Evolutionary conservation across 306 rosid genomes (phyloP).

Genomic region (Senna siamea): DNA sequence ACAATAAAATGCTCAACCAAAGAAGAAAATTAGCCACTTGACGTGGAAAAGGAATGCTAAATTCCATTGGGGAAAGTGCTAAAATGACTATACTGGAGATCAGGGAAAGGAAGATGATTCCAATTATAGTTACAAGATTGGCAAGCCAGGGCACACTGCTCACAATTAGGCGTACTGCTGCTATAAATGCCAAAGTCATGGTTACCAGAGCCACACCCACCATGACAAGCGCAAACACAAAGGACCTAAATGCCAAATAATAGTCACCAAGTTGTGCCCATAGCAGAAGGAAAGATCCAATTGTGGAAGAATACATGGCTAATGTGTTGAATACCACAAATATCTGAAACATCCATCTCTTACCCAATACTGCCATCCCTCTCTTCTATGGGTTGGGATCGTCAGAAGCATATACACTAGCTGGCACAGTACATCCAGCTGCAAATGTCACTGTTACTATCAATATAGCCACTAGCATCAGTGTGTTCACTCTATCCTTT

Average conservation of each 20-base stretch:
- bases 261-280: no score
- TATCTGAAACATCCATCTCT: not conserved
- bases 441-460: no score
- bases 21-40: no score
- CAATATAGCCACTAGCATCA: no score
- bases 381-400: not conserved
- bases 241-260: not conserved
- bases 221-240: not conserved
- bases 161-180: constrained; percentile 25
- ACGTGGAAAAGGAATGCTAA: no score
- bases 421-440: no score
- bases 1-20: no score
- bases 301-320: not conserved
- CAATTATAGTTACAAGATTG: not conserved
- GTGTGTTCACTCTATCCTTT: no score
- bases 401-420: no score
- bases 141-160: constrained; percentile 1
- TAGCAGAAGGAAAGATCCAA: no score
- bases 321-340: not conserved
- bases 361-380: not conserved
- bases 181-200: constrained; percentile 15
- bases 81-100: no score
- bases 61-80: no score
- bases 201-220: not conserved
- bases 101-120: not conserved